Conservation (phyloP, 108 stramenopile genomes). For the Conticribra guillardii region DNA sequence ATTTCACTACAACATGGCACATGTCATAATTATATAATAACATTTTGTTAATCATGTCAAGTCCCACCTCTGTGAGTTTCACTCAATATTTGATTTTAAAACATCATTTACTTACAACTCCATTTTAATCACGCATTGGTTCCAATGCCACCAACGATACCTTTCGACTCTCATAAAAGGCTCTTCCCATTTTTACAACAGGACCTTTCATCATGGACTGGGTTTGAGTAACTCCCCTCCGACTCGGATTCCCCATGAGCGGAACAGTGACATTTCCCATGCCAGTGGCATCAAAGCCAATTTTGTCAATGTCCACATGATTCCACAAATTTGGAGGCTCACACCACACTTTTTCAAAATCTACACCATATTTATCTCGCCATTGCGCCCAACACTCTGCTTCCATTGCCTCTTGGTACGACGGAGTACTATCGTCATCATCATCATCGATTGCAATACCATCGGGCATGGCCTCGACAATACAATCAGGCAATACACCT, state of each 20-base stretch:
- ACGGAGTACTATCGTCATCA: neutral
- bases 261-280: constrained; percentile 1
- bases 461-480: constrained; percentile 43
- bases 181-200: neutral
- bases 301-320: constrained; percentile 4
- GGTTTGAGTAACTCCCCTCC: constrained; percentile 5
- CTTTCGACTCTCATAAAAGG: constrained; percentile 19
- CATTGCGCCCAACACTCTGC: constrained; percentile 20
- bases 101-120: no score
- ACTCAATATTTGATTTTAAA: no score
- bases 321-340: constrained; percentile 41
- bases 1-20: no score
- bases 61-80: no score
- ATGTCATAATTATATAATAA: no score
- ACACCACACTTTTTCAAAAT: constrained; percentile 28
- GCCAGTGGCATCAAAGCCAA: constrained; percentile 1
- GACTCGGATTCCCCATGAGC: constrained; percentile 21
- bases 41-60: no score
- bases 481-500: constrained; percentile 31
- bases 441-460: constrained; percentile 46
- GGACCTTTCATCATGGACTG: neutral
- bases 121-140: no score
- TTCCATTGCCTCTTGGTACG: constrained; percentile 17
- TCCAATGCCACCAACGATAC: constrained; percentile 9
- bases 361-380: constrained; percentile 39